These are phyloP conservation scores for Talaromyces albobiverticillius DNA, from an alignment of 2,329 filamentous ascomycete species.

Conservation along the genomic window DNA sequence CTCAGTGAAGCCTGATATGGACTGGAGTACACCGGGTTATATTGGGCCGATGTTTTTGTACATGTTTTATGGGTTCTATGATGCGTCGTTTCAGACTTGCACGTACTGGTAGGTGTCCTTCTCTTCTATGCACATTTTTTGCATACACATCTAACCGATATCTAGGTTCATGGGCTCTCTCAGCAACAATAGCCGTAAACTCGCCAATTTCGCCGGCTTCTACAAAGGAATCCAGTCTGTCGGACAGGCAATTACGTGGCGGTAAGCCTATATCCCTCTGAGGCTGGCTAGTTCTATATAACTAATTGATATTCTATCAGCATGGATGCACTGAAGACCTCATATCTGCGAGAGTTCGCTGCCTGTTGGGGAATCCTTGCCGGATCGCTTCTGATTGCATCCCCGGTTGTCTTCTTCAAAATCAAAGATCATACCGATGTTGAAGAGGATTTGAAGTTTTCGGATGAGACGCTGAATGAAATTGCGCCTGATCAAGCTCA, in stretches of 20 bases:
- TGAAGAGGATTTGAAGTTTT: slow-evolving; percentile 80
- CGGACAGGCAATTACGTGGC: slow-evolving; percentile 63
- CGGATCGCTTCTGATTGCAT: slow-evolving; percentile 71
- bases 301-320: slow-evolving; percentile 39
- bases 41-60: slow-evolving; percentile 82
- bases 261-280: slow-evolving; percentile 26
- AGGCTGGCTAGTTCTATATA: too few species aligned
- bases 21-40: slow-evolving; percentile 68
- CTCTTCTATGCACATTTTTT: background rate
- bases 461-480: slow-evolving; percentile 68
- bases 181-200: slow-evolving; percentile 86
- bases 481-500: background rate
- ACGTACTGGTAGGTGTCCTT: slow-evolving; percentile 70
- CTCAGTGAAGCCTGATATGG: slow-evolving; percentile 38
- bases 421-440: slow-evolving; percentile 78
- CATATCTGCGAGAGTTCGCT: slow-evolving; percentile 71
- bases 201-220: slow-evolving; percentile 87
- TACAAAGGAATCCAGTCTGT: slow-evolving; percentile 92
- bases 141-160: background rate
- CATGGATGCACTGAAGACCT: slow-evolving; percentile 60
- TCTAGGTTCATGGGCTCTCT: slow-evolving; percentile 83
- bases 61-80: slow-evolving; percentile 86
- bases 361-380: slow-evolving; percentile 73
- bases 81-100: slow-evolving; percentile 84
- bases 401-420: slow-evolving; percentile 74